phyloP scores from a whole-genome alignment of 2,329 filamentous ascomycete genomes.

The Trichoderma lentiforme region DNA sequence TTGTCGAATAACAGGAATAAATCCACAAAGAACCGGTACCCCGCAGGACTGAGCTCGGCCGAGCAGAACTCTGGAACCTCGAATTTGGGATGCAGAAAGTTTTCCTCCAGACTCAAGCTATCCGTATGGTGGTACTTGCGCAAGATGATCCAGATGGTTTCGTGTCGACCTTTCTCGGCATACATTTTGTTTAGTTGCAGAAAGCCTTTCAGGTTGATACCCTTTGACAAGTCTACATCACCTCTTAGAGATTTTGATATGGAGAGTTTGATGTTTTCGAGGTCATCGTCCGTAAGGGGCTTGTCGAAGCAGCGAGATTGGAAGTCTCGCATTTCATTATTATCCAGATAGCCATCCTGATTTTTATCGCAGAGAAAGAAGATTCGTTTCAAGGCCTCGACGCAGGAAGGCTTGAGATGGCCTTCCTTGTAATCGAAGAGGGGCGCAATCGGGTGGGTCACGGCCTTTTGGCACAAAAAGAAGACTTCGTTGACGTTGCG shows the following conservation, averaged over 20 bases:
- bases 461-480: constrained; percentile 96
- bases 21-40: constrained; percentile 97
- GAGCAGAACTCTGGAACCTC: constrained; percentile 91
- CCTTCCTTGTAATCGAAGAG: constrained; percentile 95
- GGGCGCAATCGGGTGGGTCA: constrained; percentile 93
- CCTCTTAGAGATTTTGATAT: constrained; percentile 67
- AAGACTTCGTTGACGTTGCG: constrained; percentile 95
- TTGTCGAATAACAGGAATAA: constrained; percentile 93
- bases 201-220: constrained; percentile 81
- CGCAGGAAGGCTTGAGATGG: constrained; percentile 80
- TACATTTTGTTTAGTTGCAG: constrained; percentile 92
- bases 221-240: constrained; percentile 61
- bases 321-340: constrained; percentile 86
- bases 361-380: constrained; percentile 97
- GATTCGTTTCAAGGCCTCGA: constrained; percentile 80
- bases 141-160: constrained; percentile 97
- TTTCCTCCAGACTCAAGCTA: constrained; percentile 86
- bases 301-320: constrained; percentile 92
- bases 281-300: constrained; percentile 72
- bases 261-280: constrained; percentile 86
- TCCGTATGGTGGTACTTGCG: constrained; percentile 95
- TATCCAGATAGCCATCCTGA: constrained; percentile 87
- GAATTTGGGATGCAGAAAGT: constrained; percentile 87
- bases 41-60: constrained; percentile 87
- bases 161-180: constrained; percentile 93